Percentiles rank a stretch among this genome's conserved stretches.
phyloP scores from a whole-genome alignment of 2,329 filamentous ascomycete genomes.

The Penicillium italicum region DNA sequence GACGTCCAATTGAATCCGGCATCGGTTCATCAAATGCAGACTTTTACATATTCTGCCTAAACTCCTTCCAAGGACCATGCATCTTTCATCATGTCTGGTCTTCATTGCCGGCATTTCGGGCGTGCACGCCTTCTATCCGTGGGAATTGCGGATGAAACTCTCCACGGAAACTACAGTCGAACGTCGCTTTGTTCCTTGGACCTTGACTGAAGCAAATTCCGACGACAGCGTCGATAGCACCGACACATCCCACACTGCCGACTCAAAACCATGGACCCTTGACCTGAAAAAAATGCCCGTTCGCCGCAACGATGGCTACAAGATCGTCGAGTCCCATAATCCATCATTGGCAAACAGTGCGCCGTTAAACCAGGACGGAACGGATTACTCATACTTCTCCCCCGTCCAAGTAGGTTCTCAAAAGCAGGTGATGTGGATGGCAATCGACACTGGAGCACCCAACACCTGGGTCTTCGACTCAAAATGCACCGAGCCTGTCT shows the following conservation, averaged over 20 bases:
- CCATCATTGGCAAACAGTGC: slow-evolving; percentile 47
- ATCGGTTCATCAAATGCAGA: slow-evolving; percentile 8
- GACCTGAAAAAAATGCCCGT: slow-evolving; percentile 39
- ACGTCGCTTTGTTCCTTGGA: slow-evolving; percentile 37
- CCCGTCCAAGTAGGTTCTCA: slow-evolving; percentile 49
- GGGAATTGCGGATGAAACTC: slow-evolving; percentile 26
- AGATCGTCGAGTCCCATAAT: slow-evolving; percentile 40
- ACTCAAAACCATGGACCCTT: slow-evolving; percentile 28
- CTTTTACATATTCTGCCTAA: not conserved
- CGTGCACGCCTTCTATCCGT: slow-evolving; percentile 46
- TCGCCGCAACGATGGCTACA: slow-evolving; percentile 49
- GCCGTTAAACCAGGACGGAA: slow-evolving; percentile 53
- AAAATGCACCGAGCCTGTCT: slow-evolving; percentile 63
- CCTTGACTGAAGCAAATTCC: slow-evolving; percentile 16
- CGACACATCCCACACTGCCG: not conserved
- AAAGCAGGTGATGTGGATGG: slow-evolving; percentile 50
- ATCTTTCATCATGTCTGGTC: slow-evolving; percentile 35
- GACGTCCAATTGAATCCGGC: not conserved
- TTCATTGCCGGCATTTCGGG: slow-evolving; percentile 31
- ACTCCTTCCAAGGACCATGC: slow-evolving; percentile 31
- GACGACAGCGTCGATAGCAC: slow-evolving; percentile 1
- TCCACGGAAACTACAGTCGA: slow-evolving; percentile 14
- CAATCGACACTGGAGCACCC: slow-evolving; percentile 54
- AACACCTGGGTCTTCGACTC: slow-evolving; percentile 82
- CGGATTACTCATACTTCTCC: slow-evolving; percentile 54